A percentile compares a stretch with the other conserved stretches of the same genome.
phyloP scores from a whole-genome alignment of 495 filamentous ascomycete species.

The Mycothermus thermophilus region DNA sequence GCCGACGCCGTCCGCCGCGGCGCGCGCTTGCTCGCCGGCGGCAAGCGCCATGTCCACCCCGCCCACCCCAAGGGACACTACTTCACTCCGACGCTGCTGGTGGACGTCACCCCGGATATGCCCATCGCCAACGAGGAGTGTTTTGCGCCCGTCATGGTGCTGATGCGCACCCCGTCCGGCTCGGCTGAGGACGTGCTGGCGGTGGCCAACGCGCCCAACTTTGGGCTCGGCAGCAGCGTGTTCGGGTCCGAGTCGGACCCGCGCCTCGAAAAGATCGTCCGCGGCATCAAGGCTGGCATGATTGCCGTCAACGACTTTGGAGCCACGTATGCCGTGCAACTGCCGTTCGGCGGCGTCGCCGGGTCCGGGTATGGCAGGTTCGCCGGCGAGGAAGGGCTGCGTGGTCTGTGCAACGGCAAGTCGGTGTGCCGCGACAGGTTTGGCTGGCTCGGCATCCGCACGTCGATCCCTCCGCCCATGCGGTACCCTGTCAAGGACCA shows the following conservation, averaged over 20 bases:
- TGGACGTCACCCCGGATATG: constrained; percentile 67
- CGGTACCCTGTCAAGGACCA: constrained; percentile 61
- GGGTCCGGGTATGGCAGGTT: constrained; percentile 90
- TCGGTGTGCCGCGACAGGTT: constrained; percentile 67
- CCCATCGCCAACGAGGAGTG: constrained; percentile 80
- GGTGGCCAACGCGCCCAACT: constrained; percentile 63
- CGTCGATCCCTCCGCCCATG: constrained; percentile 61
- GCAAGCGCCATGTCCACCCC: constrained; percentile 56
- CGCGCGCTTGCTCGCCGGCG: constrained; percentile 69
- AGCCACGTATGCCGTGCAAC: constrained; percentile 75
- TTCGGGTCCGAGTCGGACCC: constrained; percentile 50
- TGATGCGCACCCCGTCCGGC: constrained; percentile 50
- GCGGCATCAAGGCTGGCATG: constrained; percentile 69
- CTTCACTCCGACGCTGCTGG: constrained; percentile 79
- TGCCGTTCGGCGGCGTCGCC: constrained; percentile 81
- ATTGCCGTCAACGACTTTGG: constrained; percentile 91
- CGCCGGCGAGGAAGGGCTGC: constrained; percentile 78
- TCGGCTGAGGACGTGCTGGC: constrained; percentile 46
- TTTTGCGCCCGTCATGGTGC: constrained; percentile 77
- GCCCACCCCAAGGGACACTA: constrained; percentile 67
- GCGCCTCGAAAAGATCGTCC: constrained; percentile 35
- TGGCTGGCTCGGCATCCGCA: constrained; percentile 45
- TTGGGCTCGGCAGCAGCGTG: constrained; percentile 69
- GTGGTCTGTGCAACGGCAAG: constrained; percentile 74
- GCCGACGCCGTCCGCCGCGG: constrained; percentile 61